Base-by-base conservation (phyloP, 2,329 filamentous ascomycete species). In the Cordyceps tenuipes region DNA sequence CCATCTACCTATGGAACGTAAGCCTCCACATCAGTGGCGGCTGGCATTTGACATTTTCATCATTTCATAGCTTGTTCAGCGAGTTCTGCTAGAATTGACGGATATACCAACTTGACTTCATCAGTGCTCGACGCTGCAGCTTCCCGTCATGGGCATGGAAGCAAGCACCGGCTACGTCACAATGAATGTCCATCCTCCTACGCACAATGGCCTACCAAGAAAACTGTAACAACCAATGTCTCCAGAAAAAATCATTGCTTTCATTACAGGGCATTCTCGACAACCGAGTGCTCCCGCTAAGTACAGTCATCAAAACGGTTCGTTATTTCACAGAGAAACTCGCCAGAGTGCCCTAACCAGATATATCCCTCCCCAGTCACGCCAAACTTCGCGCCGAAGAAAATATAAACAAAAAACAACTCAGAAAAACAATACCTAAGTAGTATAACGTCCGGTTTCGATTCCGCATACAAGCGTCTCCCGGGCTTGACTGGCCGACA, bases 191-290 rank as follows among this genome's bases (percentile, higher is more conserved):
- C 34, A 36, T 36, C 10, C 34, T 36, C 34, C 34, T 36, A 36
- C 34, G 34, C 39, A 43, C 4, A 43, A 43, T 43, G n/a, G 39
- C 39, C 1, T 43, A 5, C 15, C 39, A n/a, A 6, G 15, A 17
- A 49, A 49, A 17, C 29, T n/a, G 26, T 26, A n/a, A 50, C n/a
- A 31, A 49, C 6, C 1, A 6, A 23, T 2, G 3, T 23, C 5
- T 26, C 39, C 13, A 61, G 63, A 57, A 51, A 61, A 62, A 64
- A 63, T 70, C 66, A 64, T 70, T 69, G 65, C 65, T 68, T 60
- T 71, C 69, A 66, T 71, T 67, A 68, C 64, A 62, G 47, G 36
- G 59, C 53, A 51, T 50, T 34, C 21, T 50, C 48, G 44, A 43
- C 58, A 44, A n/a, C 59, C 67, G 69, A 60, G 60, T 59, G 65